phyloP scores from a whole-genome alignment of 148 eudicot genomes.

The Vaccinium corymbosum region DNA sequence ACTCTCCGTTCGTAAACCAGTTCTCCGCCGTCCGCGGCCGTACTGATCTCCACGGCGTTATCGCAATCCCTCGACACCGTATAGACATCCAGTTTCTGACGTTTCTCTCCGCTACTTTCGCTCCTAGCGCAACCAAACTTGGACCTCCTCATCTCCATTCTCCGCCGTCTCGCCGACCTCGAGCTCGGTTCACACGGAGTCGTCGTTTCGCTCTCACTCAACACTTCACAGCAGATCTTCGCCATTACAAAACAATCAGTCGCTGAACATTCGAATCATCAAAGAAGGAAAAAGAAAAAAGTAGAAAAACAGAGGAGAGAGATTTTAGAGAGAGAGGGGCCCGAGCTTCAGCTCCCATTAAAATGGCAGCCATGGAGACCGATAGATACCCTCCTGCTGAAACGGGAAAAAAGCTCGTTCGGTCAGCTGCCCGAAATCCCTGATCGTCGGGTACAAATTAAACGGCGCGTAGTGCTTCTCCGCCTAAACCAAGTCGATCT shows the following conservation, averaged over 20 bases:
- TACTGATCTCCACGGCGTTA: slow-evolving; percentile 18
- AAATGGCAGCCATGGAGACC: not conserved
- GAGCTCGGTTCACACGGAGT: slow-evolving; percentile 26
- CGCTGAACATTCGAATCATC: not conserved
- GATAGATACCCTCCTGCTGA: not conserved
- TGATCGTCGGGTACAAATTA: slow-evolving; percentile 24
- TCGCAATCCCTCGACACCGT: slow-evolving; percentile 25
- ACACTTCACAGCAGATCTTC: slow-evolving; percentile 49
- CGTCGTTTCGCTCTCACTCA: slow-evolving; percentile 30
- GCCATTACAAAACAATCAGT: slow-evolving; percentile 37
- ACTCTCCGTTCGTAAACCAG: not conserved
- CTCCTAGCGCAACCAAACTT: slow-evolving; percentile 28
- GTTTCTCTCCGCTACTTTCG: slow-evolving; percentile 31
- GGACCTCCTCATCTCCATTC: slow-evolving; percentile 54
- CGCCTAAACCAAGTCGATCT: not conserved
- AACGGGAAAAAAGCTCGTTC: not conserved
- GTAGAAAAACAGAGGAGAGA: not conserved
- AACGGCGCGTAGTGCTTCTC: not conserved
- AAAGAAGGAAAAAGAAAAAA: not conserved
- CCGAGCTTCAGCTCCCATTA: not conserved
- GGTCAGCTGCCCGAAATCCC: not conserved
- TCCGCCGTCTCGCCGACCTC: slow-evolving; percentile 40
- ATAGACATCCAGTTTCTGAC: slow-evolving; percentile 28
- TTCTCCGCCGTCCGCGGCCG: not conserved
- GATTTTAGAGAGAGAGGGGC: not conserved